Base-by-base conservation (phyloP, 2,329 filamentous ascomycete species). In the Apiospora phragmitis region DNA sequence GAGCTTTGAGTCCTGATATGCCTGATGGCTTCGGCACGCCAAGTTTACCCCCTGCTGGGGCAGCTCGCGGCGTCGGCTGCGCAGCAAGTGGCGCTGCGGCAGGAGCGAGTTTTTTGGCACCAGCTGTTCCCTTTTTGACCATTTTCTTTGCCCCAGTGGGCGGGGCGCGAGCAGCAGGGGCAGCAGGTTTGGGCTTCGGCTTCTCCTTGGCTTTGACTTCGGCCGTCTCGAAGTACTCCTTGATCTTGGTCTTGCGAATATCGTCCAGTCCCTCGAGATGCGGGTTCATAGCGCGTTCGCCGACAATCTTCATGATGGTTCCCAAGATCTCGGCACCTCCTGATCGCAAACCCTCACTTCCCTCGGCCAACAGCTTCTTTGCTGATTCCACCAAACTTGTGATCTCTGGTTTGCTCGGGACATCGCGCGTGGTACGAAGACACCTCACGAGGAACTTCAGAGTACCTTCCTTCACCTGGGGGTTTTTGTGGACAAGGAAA, bases 241-340 rank as follows among this genome's bases (percentile, higher is more conserved):
- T 98, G 80, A 98, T 93, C 81, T 98, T 99, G 73, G 87, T 93
- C 84, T 97, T 98, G 72, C 95, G 90, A 75, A 98, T 98, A 32
- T 99, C 96, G 79, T 99, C 96, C 3, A 99, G 86, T 3, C 94
- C 94, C 73, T 98, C 95, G 21, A 99, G 84, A 79, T 97, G 93
- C 11, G 94, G 92, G 59, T 93, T 94, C 96, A 99, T 99, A 68
- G 93, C 93, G 70, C 96, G 90, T 81, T 99, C 97, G 55, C 96
- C 95, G 84, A 98, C 93, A 70, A 99, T 98, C 84, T 98, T 99
- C 96, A 98, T 98, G 67, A 99, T 82, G 0, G 95, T 97, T 73
- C 97, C 96, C 3, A 99, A 85, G 43, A 96, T 91, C 81, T 99
- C 96, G 18, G 95, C 95, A 80, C 95, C 96, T 41, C 94, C 94